Base-by-base conservation (phyloP, 1,139 yeast species). In the Suhomyces bolitotheri region DNA sequence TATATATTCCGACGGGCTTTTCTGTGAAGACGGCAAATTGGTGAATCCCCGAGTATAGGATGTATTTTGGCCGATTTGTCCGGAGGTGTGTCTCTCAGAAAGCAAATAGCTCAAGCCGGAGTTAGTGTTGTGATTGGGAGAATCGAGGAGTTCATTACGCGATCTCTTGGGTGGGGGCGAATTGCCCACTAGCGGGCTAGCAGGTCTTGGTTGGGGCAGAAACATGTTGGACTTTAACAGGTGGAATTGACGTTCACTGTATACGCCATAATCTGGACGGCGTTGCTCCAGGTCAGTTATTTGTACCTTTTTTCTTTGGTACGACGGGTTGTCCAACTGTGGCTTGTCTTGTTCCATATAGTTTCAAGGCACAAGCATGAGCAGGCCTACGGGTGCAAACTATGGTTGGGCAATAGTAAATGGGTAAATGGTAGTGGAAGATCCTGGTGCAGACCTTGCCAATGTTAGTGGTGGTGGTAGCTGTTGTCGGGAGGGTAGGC, bases 291-390 rank as follows among this genome's bases (percentile, higher is more conserved):
- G 36, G 33, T 33, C 33, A 14, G 27, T 28, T 33, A 33, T 33
- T 28, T 20, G 37, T 33, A 33, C 22, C 28, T 23, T 32, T 30
- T 32, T 30, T 25, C 35, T 31, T 14, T 30, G 36, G 25, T 37
- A 38, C 30, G 36, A 31, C 27, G 41, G 30, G 32, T 33, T 22
- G 16, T 35, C 38, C 33, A 43, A 46, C 46, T 46, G 50, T 46
- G 50, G 50, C 49, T 43, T 38, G 31, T 45, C 37, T 17, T 35
- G 45, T 29, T 37, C 46, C 49, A 45, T 45, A 34, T 11, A 24
- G 27, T 22, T n/a, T 25, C 30, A 16, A 25, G 25, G 33, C 13
- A 23, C 29, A 12, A 30, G 34, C 39, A 35, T 31, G 21, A 29
- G 29, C 38, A 22, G 16, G 32, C 21, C 27, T n/a, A 22, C 6